Evolutionary conservation across 805 yeast species (phyloP).

Genomic region (Saccharomycopsis fodiens): DNA sequence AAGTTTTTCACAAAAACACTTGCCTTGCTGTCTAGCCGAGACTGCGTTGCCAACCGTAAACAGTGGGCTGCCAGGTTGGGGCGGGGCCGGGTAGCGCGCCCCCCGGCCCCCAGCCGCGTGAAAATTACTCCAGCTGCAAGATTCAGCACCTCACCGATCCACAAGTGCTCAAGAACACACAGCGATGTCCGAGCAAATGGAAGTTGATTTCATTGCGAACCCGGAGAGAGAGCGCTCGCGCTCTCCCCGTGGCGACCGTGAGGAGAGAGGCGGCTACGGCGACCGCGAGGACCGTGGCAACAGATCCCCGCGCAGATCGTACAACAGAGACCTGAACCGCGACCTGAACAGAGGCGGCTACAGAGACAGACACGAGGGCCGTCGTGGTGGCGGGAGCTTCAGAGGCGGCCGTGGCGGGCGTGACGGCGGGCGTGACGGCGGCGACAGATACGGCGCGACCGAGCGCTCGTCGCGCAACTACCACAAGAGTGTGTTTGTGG

Average conservation of each 20-base stretch:
- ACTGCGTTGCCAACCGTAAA: too few relatives aligned
- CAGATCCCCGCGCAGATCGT: slow-evolving; percentile 28
- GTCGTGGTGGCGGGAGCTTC: slow-evolving; percentile 25
- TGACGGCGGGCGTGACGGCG: slow-evolving; percentile 20
- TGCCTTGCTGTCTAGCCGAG: too few relatives aligned
- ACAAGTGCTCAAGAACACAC: too few relatives aligned
- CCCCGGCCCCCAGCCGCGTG: background rate
- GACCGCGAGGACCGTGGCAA: slow-evolving; percentile 19
- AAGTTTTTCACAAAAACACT: background rate
- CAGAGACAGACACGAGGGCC: slow-evolving; percentile 26
- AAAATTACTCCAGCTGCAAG: too few relatives aligned
- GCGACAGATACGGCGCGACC: slow-evolving; percentile 24
- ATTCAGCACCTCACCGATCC: too few relatives aligned
- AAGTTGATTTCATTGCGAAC: slow-evolving; percentile 50
- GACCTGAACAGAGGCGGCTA: slow-evolving; percentile 28
- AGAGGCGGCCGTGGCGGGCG: slow-evolving; percentile 21
- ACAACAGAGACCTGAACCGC: slow-evolving; percentile 21
- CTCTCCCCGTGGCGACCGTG: slow-evolving; percentile 23
- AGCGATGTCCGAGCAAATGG: slow-evolving; percentile 58
- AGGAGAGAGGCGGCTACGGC: slow-evolving; percentile 20
- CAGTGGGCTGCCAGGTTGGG: background rate
- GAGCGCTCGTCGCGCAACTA: slow-evolving; percentile 48
- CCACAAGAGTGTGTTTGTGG: slow-evolving; percentile 62
- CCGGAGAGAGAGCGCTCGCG: slow-evolving; percentile 24
- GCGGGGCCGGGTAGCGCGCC: background rate